Evolutionary conservation across 345 rosid species (phyloP).

Genomic region (Bruguiera parviflora): DNA sequence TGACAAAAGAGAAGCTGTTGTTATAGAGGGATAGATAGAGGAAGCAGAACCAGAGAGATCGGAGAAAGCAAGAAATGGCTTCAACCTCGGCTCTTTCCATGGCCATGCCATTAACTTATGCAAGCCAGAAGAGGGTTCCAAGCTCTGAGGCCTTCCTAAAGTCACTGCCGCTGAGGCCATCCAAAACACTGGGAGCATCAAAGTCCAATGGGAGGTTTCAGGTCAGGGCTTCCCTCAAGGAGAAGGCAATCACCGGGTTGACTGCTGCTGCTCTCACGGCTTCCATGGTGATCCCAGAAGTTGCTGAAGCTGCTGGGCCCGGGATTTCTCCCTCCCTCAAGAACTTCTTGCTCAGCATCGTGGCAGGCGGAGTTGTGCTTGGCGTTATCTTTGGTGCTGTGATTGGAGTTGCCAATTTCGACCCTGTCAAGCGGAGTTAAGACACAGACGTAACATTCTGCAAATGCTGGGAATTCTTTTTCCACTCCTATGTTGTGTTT

Average conservation of each 20-base stretch:
- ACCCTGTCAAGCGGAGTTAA: conserved; percentile 71
- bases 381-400: conserved; percentile 58
- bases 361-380: conserved; percentile 68
- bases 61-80: conserved; percentile 41
- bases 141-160: conserved; percentile 43
- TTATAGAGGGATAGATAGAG: not conserved
- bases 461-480: conserved; percentile 13
- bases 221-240: conserved; percentile 63
- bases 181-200: conserved; percentile 30
- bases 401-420: conserved; percentile 73
- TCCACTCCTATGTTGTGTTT: not conserved
- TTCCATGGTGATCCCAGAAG: conserved; percentile 71
- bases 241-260: conserved; percentile 66
- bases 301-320: conserved; percentile 73
- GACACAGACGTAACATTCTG: not conserved
- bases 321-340: conserved; percentile 76
- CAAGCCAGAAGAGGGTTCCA: conserved; percentile 44
- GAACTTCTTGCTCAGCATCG: conserved; percentile 90
- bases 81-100: conserved; percentile 70
- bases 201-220: conserved; percentile 30
- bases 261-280: conserved; percentile 74
- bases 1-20: not conserved
- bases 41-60: not conserved
- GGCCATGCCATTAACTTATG: conserved; percentile 51
- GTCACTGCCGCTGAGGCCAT: conserved; percentile 53